A percentile compares a stretch with the other conserved stretches of the same genome.
Evolutionary conservation across 2,329 filamentous ascomycete species (phyloP).

Genomic region (Metarhizium guizhouense): DNA sequence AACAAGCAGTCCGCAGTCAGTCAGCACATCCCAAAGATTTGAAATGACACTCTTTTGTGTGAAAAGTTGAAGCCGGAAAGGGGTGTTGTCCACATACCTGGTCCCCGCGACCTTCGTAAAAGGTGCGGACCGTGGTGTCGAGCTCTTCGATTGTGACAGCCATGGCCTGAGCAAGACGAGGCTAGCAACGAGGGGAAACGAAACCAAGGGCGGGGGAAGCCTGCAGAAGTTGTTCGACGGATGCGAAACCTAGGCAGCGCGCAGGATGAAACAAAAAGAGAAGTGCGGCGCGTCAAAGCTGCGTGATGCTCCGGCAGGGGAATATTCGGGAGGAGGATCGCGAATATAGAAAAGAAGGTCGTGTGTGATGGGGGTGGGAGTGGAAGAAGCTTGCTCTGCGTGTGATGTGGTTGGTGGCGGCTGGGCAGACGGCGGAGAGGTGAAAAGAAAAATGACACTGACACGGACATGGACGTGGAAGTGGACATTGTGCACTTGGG

Average conservation of each 20-base stretch:
- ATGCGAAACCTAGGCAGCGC: slow-evolving; percentile 16
- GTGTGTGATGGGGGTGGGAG: slow-evolving; percentile 7
- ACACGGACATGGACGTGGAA: neutral
- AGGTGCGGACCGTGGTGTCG: slow-evolving; percentile 90
- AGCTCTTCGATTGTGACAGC: slow-evolving; percentile 80
- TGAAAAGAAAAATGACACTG: neutral
- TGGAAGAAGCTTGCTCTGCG: slow-evolving; percentile 5
- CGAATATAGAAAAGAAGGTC: neutral
- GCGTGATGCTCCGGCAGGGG: neutral
- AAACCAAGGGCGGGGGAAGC: slow-evolving; percentile 18
- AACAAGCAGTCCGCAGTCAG: slow-evolving; percentile 22
- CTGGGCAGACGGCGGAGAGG: neutral
- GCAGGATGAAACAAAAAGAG: slow-evolving; percentile 7
- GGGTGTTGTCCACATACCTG: slow-evolving; percentile 52
- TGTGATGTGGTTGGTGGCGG: slow-evolving; percentile 2
- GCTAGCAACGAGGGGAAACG: slow-evolving; percentile 20
- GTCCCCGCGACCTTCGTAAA: slow-evolving; percentile 94
- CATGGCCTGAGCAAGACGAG: slow-evolving; percentile 37
- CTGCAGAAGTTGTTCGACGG: slow-evolving; percentile 10
- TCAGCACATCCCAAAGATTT: slow-evolving; percentile 20
- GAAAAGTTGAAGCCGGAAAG: neutral
- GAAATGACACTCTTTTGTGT: neutral
- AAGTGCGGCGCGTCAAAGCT: slow-evolving; percentile 14
- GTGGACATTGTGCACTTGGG: neutral
- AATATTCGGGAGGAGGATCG: neutral